These are phyloP conservation scores for Epichloe bromicola DNA, from an alignment of 2,329 filamentous ascomycete genomes.

Conservation along the genomic window DNA sequence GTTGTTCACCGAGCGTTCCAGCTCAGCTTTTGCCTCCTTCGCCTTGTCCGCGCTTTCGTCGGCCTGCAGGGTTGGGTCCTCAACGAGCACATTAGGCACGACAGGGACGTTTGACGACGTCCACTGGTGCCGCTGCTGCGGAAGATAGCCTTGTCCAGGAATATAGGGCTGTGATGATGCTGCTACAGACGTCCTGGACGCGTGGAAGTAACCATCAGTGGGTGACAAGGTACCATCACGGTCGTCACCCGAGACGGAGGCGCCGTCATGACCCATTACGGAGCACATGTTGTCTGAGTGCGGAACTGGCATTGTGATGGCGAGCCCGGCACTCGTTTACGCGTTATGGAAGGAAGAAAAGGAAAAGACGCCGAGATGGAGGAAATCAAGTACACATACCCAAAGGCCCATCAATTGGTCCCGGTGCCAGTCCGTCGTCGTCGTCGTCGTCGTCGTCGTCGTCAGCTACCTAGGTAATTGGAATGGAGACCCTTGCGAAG, in stretches of 20 bases:
- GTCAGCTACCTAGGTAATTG: not conserved
- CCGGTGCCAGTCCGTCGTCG: not conserved
- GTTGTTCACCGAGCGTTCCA: slow-evolving; percentile 25
- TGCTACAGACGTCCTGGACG: slow-evolving; percentile 18
- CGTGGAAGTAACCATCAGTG: slow-evolving; percentile 39
- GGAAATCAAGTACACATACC: not conserved
- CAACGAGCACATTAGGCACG: slow-evolving; percentile 35
- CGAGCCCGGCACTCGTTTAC: not conserved
- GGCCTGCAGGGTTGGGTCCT: slow-evolving; percentile 30
- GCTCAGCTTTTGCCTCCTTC: slow-evolving; percentile 23
- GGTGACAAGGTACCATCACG: slow-evolving; percentile 29
- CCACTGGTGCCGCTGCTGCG: slow-evolving; percentile 11
- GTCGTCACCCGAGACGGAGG: slow-evolving; percentile 22
- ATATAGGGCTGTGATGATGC: slow-evolving; percentile 11
- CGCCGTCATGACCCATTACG: slow-evolving; percentile 11
- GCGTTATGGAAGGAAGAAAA: not conserved
- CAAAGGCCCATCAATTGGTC: not conserved
- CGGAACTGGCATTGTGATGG: slow-evolving; percentile 27
- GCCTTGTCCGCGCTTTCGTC: slow-evolving; percentile 27
- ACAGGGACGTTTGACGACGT: slow-evolving; percentile 25
- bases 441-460: not conserved
- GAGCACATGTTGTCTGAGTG: slow-evolving; percentile 37
- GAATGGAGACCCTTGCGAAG: not conserved
- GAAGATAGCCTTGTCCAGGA: not conserved
- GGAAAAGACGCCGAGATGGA: not conserved